Evolutionary conservation across 1,139 yeast genomes (phyloP), one percentile per base, ranked within the genome.

Genomic region (Protomyces arabidopsidicola): DNA sequence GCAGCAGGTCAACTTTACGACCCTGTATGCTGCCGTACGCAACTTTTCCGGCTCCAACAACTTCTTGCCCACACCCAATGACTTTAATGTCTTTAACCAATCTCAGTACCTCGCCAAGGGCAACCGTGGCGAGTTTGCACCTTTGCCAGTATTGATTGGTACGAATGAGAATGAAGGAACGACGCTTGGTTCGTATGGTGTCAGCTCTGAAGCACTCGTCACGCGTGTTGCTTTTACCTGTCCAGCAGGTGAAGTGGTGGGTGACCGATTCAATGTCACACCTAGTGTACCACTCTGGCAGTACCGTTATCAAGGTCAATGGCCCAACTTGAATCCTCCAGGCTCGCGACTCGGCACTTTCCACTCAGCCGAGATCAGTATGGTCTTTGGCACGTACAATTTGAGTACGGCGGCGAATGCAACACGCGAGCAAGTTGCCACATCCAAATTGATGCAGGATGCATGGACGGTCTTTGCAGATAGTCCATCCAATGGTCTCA

Each of bases 351-450:
- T 58, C 6, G 62, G 62, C 5, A 50, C 34, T 20, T 58, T 31
- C 62, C 62, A 58, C 52, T 51, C 56, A 4, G 38, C 62, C n/a
- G 62, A 58, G 18, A 58, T 58, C 27, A 48, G 45, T 16, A 36
- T 58, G 22, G 62, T 58, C 20, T 58, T 58, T 42, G 62, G 62
- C 45, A 52, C 62, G 16, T 58, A 58, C 45, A 58, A 58, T 55
- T 9, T 52, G 45, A 58, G 62, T 45, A 51, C 52, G 8, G 34
- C 3, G 20, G 62, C 56, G 12, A 48, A 48, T 5, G 20, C 56
- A 2, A 58, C 62, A 0, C 22, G 56, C 9, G 55, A 51, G 14
- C 52, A 58, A 35, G 35, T 58, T 22, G 16, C 48, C 24, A 27
- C 51, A 18, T 51, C 56, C 35, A 24, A 22, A 12, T 22, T 24